A percentile compares a stretch with the other conserved stretches of the same genome.
phyloP scores from a whole-genome alignment of 2,329 filamentous ascomycete genomes.

The Neopestalotiopsis rosae region DNA sequence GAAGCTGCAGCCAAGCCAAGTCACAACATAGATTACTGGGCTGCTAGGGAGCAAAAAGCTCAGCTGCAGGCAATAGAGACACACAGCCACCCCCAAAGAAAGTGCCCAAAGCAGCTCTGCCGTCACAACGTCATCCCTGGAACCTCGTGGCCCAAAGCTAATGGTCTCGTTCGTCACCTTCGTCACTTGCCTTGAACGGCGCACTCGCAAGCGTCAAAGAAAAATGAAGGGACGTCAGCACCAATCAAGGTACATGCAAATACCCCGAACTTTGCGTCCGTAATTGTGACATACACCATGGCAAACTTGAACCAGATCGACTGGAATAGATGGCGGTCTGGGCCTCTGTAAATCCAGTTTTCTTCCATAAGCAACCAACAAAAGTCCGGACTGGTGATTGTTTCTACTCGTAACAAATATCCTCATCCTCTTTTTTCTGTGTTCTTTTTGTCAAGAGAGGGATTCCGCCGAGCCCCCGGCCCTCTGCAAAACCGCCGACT shows the following conservation, averaged over 20 bases:
- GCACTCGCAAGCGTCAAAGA: constrained; percentile 3
- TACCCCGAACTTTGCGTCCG: neutral
- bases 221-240: neutral
- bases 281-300: constrained; percentile 5
- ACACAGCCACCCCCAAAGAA: neutral
- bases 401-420: neutral
- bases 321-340: neutral
- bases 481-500: neutral
- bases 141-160: constrained; percentile 10
- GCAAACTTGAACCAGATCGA: neutral
- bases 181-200: neutral
- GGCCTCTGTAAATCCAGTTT: neutral
- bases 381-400: neutral
- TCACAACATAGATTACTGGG: neutral
- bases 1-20: neutral
- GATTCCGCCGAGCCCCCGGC: too few species aligned
- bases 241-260: neutral
- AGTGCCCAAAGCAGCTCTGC: neutral
- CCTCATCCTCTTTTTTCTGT: neutral
- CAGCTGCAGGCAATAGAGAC: neutral
- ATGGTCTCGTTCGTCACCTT: constrained; percentile 12
- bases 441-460: neutral
- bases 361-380: neutral
- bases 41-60: neutral
- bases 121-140: constrained; percentile 15